Evolutionary conservation across 1,139 yeast species (phyloP).

Genomic region (Sugiyamaella japonica): DNA sequence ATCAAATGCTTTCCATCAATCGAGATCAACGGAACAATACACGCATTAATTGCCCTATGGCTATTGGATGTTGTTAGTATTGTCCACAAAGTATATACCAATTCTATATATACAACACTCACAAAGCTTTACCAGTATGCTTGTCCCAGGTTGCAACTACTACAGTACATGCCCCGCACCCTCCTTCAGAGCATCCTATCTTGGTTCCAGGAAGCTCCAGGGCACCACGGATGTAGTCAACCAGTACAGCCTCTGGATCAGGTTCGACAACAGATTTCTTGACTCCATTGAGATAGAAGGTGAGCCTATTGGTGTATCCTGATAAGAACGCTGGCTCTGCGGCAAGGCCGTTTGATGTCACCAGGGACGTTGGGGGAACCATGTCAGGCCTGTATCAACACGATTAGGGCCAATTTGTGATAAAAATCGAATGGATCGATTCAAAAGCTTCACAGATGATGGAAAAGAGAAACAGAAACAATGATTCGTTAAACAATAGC

Average conservation of each 20-base stretch:
- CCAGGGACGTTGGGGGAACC: slow-evolving; percentile 5
- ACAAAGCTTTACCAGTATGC: slow-evolving; percentile 32
- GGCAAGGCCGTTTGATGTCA: slow-evolving; percentile 1
- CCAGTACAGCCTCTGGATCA: slow-evolving; percentile 45
- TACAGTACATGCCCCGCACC: slow-evolving; percentile 52
- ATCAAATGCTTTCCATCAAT: slow-evolving; percentile 49
- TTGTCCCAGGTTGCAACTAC: slow-evolving; percentile 42
- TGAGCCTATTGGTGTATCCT: slow-evolving; percentile 27
- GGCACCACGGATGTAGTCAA: slow-evolving; percentile 43
- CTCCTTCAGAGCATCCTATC: slow-evolving; percentile 51
- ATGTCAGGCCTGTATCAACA: neutral
- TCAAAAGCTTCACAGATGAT: neutral
- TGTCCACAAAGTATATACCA: too few relatives aligned
- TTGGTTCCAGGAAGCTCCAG: slow-evolving; percentile 47
- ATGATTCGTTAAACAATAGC: neutral
- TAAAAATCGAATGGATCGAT: neutral
- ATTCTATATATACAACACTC: slow-evolving; percentile 11
- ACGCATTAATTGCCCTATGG: slow-evolving; percentile 46
- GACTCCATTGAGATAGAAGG: slow-evolving; percentile 46
- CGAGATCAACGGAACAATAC: slow-evolving; percentile 47
- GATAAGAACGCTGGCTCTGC: slow-evolving; percentile 1
- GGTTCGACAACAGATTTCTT: slow-evolving; percentile 41
- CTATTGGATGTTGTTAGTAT: slow-evolving; percentile 13
- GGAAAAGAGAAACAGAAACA: too few relatives aligned
- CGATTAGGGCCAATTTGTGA: too few relatives aligned